Conservation (phyloP, 2,329 filamentous ascomycete species). For the Botrytis elliptica region DNA sequence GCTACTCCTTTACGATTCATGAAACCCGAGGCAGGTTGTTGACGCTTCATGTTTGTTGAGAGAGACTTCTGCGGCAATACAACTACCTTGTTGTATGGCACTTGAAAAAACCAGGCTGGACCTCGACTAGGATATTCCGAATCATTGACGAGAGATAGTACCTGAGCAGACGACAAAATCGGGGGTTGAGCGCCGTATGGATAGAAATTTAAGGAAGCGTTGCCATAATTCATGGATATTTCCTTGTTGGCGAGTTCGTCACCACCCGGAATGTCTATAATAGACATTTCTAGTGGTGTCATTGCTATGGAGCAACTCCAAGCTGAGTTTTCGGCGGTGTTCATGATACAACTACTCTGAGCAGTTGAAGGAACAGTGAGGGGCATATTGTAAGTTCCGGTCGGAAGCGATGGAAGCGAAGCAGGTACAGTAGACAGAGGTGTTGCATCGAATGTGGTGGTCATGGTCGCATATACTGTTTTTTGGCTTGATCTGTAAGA, state of each 20-base stretch:
- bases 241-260: conserved; percentile 36
- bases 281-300: conserved; percentile 29
- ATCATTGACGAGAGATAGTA: conserved; percentile 56
- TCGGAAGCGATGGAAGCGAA: conserved; percentile 52
- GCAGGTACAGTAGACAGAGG: conserved; percentile 52
- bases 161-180: conserved; percentile 45
- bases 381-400: conserved; percentile 57
- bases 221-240: conserved; percentile 41
- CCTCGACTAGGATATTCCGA: conserved; percentile 55
- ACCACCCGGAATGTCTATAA: conserved; percentile 24
- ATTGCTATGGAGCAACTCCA: conserved; percentile 60
- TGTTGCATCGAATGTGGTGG: conserved; percentile 49
- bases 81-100: conserved; percentile 63
- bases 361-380: conserved; percentile 49
- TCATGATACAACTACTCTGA: conserved; percentile 56
- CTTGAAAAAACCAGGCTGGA: conserved; percentile 62
- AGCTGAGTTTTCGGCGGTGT: conserved; percentile 53
- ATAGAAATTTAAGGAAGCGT: conserved; percentile 44
- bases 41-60: conserved; percentile 25
- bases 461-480: conserved; percentile 33
- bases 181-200: conserved; percentile 64
- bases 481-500: conserved; percentile 1
- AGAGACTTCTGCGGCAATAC: conserved; percentile 43
- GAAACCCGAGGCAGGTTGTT: conserved; percentile 22
- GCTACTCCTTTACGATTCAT: conserved; percentile 41